Evolutionary conservation across 1,284 basidiomycete species (phyloP).

Genomic region (Porodaedalea pini): DNA sequence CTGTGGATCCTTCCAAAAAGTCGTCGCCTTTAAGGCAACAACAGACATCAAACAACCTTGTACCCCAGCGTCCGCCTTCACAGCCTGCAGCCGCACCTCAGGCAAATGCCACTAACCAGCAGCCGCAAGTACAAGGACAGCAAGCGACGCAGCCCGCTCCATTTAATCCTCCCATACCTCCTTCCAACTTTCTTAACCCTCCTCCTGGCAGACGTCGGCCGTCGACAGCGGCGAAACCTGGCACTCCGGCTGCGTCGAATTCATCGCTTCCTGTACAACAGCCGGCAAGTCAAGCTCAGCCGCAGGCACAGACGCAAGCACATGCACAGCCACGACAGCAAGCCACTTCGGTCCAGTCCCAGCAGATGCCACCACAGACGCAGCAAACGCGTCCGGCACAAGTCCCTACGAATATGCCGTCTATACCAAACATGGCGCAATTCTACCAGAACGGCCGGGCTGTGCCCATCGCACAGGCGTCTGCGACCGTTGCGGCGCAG

Average conservation of each 20-base stretch:
- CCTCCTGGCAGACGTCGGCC: conserved; percentile 23
- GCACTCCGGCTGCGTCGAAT: conserved; percentile 13
- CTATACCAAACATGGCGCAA: conserved; percentile 5
- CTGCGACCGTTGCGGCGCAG: conserved; percentile 7
- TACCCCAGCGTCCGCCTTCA: conserved; percentile 13
- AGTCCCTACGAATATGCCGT: conserved; percentile 6
- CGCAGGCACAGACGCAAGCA: conserved; percentile 5
- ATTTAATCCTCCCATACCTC: conserved; percentile 28
- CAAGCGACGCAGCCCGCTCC: conserved; percentile 13
- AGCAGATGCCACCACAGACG: conserved; percentile 10
- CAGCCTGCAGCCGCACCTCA: conserved; percentile 26
- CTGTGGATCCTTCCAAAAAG: conserved; percentile 14
- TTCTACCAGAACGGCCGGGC: conserved; percentile 1
- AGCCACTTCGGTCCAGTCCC: conserved; percentile 9
- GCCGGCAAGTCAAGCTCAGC: conserved; percentile 1
- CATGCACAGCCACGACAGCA: no score
- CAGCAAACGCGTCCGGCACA: conserved; percentile 20
- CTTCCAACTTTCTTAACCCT: conserved; percentile 26
- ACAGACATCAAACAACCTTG: background rate
- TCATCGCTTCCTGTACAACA: conserved; percentile 19
- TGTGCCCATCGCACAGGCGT: conserved; percentile 2
- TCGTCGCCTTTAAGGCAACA: conserved; percentile 13
- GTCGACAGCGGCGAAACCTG: conserved; percentile 12
- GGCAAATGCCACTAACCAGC: conserved; percentile 32
- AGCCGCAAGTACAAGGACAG: conserved; percentile 16